phyloP scores from a whole-genome alignment of 345 rosid species.

The Brassica nigra region DNA sequence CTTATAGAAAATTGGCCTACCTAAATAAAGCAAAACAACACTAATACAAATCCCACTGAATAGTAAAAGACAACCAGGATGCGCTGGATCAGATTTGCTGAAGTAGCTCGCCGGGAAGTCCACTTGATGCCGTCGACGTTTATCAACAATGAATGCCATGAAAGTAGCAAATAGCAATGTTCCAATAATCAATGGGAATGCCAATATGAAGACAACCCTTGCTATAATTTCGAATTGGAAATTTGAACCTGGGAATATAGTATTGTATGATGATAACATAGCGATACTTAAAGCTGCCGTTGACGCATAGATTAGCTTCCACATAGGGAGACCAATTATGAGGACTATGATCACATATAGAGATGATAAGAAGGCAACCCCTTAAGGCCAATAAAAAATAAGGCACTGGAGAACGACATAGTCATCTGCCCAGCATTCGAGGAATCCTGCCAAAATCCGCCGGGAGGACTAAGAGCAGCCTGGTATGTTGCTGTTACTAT shows the following conservation, averaged over 20 bases:
- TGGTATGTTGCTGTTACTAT: not conserved
- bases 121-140: not conserved
- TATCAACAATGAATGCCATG: not conserved
- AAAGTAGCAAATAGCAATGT: not conserved
- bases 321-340: conserved; percentile 16
- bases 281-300: not conserved
- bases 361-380: not conserved
- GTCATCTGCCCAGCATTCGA: not conserved
- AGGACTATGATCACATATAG: conserved; percentile 20
- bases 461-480: too few relatives aligned
- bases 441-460: too few relatives aligned
- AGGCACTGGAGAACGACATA: not conserved
- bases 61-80: not conserved
- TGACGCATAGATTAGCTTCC: not conserved
- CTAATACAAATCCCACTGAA: not conserved
- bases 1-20: too few relatives aligned
- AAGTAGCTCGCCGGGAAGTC: not conserved
- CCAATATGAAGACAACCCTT: not conserved
- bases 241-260: not conserved
- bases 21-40: too few relatives aligned
- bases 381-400: not conserved
- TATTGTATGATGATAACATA: not conserved
- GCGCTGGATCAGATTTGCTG: not conserved
- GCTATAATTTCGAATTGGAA: not conserved
- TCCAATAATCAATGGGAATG: not conserved